Conservation (phyloP, 1,284 basidiomycete species). For the Trametes pubescens region DNA sequence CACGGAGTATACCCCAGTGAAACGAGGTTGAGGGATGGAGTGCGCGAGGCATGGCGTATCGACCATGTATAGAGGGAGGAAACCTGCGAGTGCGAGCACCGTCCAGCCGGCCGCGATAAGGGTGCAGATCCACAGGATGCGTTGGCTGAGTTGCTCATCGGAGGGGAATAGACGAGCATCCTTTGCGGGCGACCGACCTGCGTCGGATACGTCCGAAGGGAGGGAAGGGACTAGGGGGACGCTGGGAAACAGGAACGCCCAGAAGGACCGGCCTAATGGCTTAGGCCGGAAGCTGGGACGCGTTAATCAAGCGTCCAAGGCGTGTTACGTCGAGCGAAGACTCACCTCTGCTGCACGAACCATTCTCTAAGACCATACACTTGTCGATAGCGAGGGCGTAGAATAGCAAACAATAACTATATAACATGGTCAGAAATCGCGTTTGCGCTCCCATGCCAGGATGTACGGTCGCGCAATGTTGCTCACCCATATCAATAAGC, state of each 20-base stretch:
- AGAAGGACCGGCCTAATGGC: conserved; percentile 62
- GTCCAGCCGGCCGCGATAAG: conserved; percentile 71
- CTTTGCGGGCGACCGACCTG: conserved; percentile 54
- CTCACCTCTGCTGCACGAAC: conserved; percentile 76
- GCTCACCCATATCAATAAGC: conserved; percentile 73
- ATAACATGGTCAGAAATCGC: conserved; percentile 9
- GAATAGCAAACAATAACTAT: conserved; percentile 71
- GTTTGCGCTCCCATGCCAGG: neutral
- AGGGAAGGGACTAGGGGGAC: conserved; percentile 71
- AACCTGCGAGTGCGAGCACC: conserved; percentile 68
- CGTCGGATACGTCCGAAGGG: conserved; percentile 61
- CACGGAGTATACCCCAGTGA: conserved; percentile 69
- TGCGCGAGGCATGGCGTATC: conserved; percentile 71
- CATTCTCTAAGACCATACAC: conserved; percentile 76
- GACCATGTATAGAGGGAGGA: conserved; percentile 76
- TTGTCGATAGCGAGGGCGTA: conserved; percentile 74
- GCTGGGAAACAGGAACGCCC: conserved; percentile 73
- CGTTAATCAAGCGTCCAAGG: conserved; percentile 17
- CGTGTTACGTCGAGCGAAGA: conserved; percentile 29
- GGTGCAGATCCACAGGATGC: conserved; percentile 70
- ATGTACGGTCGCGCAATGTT: conserved; percentile 1
- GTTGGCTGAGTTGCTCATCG: conserved; percentile 75
- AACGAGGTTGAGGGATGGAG: conserved; percentile 53
- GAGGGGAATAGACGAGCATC: conserved; percentile 71
- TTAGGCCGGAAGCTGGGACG: conserved; percentile 65